These are phyloP conservation scores for Rhizoctonia solani DNA, from an alignment of 1,284 basidiomycete genomes.

Conservation along the genomic window DNA sequence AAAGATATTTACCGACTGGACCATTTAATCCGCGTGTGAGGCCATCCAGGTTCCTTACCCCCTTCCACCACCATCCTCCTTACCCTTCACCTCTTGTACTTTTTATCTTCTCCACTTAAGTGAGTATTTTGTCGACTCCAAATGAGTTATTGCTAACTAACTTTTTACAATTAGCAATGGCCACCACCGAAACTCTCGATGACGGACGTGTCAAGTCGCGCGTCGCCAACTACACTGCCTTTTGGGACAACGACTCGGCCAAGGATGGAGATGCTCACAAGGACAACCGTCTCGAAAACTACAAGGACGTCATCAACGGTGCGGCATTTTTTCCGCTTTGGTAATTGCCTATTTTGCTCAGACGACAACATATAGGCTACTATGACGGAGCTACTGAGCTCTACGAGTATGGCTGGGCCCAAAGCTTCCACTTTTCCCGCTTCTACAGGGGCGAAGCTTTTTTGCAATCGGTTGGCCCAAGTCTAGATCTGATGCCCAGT, in stretches of 20 bases:
- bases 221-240: constrained; percentile 89
- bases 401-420: constrained; percentile 95
- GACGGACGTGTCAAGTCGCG: constrained; percentile 83
- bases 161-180: not conserved
- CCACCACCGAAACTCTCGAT: constrained; percentile 19
- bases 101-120: constrained; percentile 8
- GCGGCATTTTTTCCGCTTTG: constrained; percentile 42
- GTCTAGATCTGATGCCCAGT: not conserved
- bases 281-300: constrained; percentile 78
- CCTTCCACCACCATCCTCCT: constrained; percentile 28
- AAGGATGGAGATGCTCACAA: constrained; percentile 74
- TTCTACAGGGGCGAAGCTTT: constrained; percentile 97
- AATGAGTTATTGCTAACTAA: not conserved
- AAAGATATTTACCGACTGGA: constrained; percentile 10
- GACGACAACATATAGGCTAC: constrained; percentile 59
- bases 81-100: constrained; percentile 17
- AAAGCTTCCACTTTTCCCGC: constrained; percentile 97
- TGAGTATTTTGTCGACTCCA: not conserved
- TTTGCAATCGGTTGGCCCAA: constrained; percentile 54
- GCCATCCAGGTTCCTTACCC: not conserved
- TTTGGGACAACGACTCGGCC: constrained; percentile 87
- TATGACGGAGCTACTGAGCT: constrained; percentile 96
- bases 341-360: constrained; percentile 43
- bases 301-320: constrained; percentile 96
- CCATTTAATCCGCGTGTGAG: constrained; percentile 27